These are phyloP conservation scores for Zygnema circumcarinatum DNA, from an alignment of 139 green algal species.

Conservation along the genomic window DNA sequence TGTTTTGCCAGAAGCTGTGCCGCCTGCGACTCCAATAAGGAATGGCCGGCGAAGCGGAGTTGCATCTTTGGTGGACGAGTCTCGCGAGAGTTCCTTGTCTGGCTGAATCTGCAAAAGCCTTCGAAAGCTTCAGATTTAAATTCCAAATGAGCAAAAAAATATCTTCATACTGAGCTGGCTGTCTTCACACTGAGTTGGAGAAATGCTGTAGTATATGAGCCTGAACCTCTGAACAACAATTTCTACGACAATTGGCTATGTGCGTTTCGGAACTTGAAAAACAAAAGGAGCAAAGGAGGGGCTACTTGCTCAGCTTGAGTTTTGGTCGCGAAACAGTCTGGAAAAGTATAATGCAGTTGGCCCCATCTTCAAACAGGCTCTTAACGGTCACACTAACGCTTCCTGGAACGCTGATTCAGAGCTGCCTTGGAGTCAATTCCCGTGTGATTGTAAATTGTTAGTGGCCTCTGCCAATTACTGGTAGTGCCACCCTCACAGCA, in stretches of 20 bases:
- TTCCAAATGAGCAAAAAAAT: not conserved
- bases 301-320: no score
- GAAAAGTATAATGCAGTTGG: no score
- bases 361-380: no score
- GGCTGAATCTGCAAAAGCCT: not conserved
- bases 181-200: no score
- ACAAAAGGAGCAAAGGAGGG: not conserved
- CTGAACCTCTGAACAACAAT: not conserved
- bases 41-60: slow-evolving; percentile 62
- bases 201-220: not conserved
- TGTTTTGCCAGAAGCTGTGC: slow-evolving; percentile 85
- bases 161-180: no score
- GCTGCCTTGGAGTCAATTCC: not conserved
- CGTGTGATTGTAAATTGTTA: not conserved
- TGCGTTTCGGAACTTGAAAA: not conserved
- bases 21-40: slow-evolving; percentile 80
- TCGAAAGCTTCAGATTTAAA: not conserved
- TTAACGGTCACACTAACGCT: no score
- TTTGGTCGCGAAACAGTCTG: no score
- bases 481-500: no score
- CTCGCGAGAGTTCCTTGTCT: not conserved
- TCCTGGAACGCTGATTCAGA: no score
- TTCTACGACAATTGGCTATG: not conserved
- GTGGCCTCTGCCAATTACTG: no score
- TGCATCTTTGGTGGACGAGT: no score